A percentile compares a stretch with the other conserved stretches of the same genome.
Conservation (phyloP, 495 filamentous ascomycete genomes). For the Penicillium canariense region DNA sequence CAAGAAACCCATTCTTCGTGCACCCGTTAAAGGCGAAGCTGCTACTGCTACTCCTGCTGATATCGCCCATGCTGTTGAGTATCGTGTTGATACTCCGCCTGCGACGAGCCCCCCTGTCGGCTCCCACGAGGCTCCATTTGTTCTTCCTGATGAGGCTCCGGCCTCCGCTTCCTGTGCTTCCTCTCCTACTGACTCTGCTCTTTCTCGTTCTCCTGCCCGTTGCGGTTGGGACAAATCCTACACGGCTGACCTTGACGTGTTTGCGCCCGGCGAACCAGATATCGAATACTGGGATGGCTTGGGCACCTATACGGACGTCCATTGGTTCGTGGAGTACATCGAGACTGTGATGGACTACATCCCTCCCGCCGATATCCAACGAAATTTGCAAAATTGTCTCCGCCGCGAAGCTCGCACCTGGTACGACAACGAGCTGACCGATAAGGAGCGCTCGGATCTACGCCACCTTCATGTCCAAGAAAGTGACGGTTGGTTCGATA, state of each 20-base stretch:
- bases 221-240: too few relatives aligned
- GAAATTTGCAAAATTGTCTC: not conserved
- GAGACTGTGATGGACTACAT: not conserved
- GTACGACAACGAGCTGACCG: not conserved
- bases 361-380: too few relatives aligned
- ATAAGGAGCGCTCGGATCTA: not conserved
- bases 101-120: not conserved
- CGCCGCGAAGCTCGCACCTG: not conserved
- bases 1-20: not conserved
- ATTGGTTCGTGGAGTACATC: not conserved
- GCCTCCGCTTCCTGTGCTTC: not conserved
- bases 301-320: not conserved
- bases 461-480: too few relatives aligned
- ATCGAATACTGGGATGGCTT: not conserved
- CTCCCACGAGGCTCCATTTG: not conserved
- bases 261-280: not conserved
- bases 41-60: not conserved
- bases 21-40: not conserved
- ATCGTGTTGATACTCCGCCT: not conserved
- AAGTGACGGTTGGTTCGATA: not conserved
- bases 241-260: not conserved
- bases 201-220: too few relatives aligned
- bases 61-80: not conserved
- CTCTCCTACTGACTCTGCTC: too few relatives aligned
- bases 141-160: not conserved